phyloP scores from a whole-genome alignment of 257 asterid genomes.

The Fraxinus anomala region DNA sequence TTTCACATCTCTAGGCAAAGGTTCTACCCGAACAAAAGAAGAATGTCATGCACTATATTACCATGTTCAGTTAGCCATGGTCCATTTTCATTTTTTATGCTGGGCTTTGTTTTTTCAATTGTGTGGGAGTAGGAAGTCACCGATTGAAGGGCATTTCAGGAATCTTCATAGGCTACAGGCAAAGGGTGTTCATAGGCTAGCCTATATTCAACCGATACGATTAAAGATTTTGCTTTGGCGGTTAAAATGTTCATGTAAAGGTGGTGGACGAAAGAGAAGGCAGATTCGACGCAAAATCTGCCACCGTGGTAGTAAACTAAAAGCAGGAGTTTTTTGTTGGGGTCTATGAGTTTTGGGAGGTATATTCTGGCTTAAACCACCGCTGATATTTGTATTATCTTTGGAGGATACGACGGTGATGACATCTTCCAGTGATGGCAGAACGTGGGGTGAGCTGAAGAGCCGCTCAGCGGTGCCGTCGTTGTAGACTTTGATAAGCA shows the following conservation, averaged over 20 bases:
- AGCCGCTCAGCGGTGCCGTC: conserved; percentile 29
- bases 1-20: conserved; percentile 31
- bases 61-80: conserved; percentile 43
- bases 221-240: conserved; percentile 25
- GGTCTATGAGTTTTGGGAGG: conserved; percentile 31
- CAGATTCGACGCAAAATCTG: conserved; percentile 39
- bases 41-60: conserved; percentile 31
- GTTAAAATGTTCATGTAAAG: conserved; percentile 24
- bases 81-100: too few relatives aligned
- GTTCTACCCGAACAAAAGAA: conserved; percentile 31
- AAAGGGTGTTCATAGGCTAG: conserved; percentile 49
- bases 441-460: conserved; percentile 12
- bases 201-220: conserved; percentile 40
- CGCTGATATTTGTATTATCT: conserved; percentile 34
- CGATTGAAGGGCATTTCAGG: conserved; percentile 45
- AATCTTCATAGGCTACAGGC: conserved; percentile 49
- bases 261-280: conserved; percentile 21
- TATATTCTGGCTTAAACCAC: conserved; percentile 38
- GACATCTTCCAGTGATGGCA: conserved; percentile 36
- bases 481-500: conserved; percentile 18
- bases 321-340: conserved; percentile 30
- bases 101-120: too few relatives aligned
- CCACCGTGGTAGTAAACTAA: conserved; percentile 45
- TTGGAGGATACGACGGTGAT: conserved; percentile 39
- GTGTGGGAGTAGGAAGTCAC: conserved; percentile 1